Evolutionary conservation across 768 basidiomycete genomes (phyloP).

Genomic region (Flagelloscypha sp.): DNA sequence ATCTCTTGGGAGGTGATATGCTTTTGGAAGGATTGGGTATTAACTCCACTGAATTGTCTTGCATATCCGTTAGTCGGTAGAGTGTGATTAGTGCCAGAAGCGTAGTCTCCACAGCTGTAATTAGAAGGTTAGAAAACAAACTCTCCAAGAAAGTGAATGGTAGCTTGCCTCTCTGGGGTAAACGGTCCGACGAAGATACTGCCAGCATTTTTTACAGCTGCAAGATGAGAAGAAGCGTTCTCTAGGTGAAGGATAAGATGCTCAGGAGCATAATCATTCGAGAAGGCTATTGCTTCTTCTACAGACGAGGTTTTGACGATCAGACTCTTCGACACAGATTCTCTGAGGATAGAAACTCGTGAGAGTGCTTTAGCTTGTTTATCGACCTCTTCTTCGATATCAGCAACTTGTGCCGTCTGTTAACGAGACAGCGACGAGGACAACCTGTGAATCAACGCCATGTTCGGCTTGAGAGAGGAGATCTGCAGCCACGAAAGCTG

Average conservation of each 20-base stretch:
- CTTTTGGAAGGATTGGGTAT: conserved; percentile 96
- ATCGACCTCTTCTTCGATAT: conserved; percentile 81
- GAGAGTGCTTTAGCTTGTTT: conserved; percentile 78
- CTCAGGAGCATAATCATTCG: conserved; percentile 97
- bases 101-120: conserved; percentile 91
- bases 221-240: conserved; percentile 56
- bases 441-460: conserved; percentile 96
- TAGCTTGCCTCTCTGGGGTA: conserved; percentile 85
- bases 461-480: conserved; percentile 97
- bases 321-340: conserved; percentile 85
- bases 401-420: conserved; percentile 49
- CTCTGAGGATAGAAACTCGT: conserved; percentile 82
- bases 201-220: conserved; percentile 81
- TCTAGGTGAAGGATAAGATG: conserved; percentile 90
- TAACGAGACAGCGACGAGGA: conserved; percentile 76
- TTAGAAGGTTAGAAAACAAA: conserved; percentile 6
- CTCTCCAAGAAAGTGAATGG: conserved; percentile 1
- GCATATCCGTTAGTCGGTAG: conserved; percentile 95
- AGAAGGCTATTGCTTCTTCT: conserved; percentile 78
- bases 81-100: conserved; percentile 98
- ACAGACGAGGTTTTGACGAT: conserved; percentile 66
- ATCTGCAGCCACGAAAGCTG: conserved; percentile 92
- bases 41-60: conserved; percentile 96
- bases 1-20: conserved; percentile 97
- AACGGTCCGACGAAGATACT: conserved; percentile 94